Evolutionary conservation across 495 filamentous ascomycete species (phyloP).

Genomic region (Staphylotrichum longicolle): DNA sequence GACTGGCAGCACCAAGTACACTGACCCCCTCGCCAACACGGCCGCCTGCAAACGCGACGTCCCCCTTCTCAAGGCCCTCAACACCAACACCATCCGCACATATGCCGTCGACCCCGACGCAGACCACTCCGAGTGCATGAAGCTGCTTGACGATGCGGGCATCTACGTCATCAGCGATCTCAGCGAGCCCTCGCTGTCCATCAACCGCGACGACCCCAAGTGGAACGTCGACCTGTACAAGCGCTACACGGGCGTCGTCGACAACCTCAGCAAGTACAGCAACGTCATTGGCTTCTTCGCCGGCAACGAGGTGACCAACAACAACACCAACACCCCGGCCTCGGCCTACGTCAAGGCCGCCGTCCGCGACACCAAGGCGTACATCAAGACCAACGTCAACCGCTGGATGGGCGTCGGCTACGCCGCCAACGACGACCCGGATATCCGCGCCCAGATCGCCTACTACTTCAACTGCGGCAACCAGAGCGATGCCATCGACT

Average conservation of each 20-base stretch:
- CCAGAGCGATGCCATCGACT: conserved; percentile 68
- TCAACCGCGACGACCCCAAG: conserved; percentile 71
- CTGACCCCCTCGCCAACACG: conserved; percentile 69
- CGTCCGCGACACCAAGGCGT: conserved; percentile 88
- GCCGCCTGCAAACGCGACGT: conserved; percentile 75
- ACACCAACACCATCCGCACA: conserved; percentile 87
- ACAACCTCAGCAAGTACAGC: conserved; percentile 71
- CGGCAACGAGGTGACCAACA: conserved; percentile 94
- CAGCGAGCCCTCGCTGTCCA: conserved; percentile 72
- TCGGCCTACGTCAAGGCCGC: conserved; percentile 95
- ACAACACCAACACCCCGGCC: conserved; percentile 73
- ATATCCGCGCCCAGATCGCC: conserved; percentile 74
- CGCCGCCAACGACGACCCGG: conserved; percentile 84
- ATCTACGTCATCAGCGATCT: conserved; percentile 95
- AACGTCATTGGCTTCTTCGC: conserved; percentile 96
- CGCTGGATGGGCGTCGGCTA: conserved; percentile 87
- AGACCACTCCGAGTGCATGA: conserved; percentile 85
- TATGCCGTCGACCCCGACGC: conserved; percentile 82
- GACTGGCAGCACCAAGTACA: conserved; percentile 43
- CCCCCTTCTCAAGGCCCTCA: conserved; percentile 69
- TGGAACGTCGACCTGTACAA: conserved; percentile 76
- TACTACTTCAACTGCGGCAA: conserved; percentile 90
- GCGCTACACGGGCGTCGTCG: conserved; percentile 81
- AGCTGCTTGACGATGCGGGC: conserved; percentile 73
- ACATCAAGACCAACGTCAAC: conserved; percentile 77